Percentiles rank a stretch among this genome's conserved stretches.
phyloP scores from a whole-genome alignment of 495 filamentous ascomycete genomes.

The Daldinia loculata region DNA sequence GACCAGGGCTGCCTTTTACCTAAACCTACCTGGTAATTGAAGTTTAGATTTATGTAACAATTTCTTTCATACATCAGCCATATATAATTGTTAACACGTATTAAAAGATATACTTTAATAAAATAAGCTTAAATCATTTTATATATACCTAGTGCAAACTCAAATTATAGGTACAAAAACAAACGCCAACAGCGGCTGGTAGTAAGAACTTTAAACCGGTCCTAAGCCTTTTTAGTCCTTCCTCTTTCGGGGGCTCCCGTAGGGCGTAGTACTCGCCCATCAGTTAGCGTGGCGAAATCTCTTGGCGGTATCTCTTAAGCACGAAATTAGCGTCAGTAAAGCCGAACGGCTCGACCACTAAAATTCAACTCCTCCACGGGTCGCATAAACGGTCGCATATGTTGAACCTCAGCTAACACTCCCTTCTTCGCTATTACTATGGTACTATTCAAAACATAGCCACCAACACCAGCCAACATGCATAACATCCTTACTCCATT shows the following conservation, averaged over 20 bases:
- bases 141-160: not conserved
- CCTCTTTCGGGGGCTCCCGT: not conserved
- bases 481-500: conserved; percentile 4
- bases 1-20: too few relatives aligned
- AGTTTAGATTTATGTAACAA: too few relatives aligned
- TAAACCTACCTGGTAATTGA: too few relatives aligned
- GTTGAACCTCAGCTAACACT: conserved; percentile 15
- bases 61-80: too few relatives aligned
- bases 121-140: too few relatives aligned
- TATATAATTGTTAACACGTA: too few relatives aligned
- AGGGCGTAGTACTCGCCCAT: not conserved
- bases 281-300: not conserved
- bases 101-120: too few relatives aligned
- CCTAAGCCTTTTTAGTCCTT: not conserved
- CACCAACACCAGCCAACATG: conserved; percentile 3
- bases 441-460: not conserved
- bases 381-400: conserved; percentile 31
- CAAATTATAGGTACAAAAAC: not conserved
- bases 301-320: conserved; percentile 8
- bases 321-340: not conserved
- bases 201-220: conserved; percentile 1
- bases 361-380: conserved; percentile 13
- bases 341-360: not conserved
- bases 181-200: not conserved
- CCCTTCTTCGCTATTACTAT: not conserved